These are phyloP conservation scores for Garcileccinum viscosum DNA, from an alignment of 1,284 basidiomycete species.

Conservation along the genomic window DNA sequence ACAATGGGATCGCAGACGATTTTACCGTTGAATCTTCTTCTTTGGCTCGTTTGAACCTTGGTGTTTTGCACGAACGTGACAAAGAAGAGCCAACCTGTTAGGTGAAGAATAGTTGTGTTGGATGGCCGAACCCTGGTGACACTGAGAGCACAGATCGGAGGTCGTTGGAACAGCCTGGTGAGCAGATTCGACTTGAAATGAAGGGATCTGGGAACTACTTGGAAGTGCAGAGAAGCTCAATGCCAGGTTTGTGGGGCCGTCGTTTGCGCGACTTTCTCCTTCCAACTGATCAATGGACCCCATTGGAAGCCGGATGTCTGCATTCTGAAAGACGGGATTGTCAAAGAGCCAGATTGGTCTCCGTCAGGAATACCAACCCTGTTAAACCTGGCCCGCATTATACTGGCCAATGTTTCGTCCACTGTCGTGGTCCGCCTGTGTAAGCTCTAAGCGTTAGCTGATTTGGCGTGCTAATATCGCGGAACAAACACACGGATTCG, in stretches of 20 bases:
- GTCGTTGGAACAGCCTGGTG: neutral
- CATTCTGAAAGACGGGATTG: neutral
- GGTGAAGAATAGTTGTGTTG: slow-evolving; percentile 13
- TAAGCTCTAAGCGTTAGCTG: neutral
- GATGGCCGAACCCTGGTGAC: neutral
- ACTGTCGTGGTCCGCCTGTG: slow-evolving; percentile 6
- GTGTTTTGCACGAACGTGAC: slow-evolving; percentile 18
- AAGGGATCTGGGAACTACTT: neutral
- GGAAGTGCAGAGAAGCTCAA: neutral
- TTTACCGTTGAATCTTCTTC: too few species aligned
- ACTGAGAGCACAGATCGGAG: slow-evolving; percentile 19
- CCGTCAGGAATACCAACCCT: neutral
- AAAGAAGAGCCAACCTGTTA: slow-evolving; percentile 20
- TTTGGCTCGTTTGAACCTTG: slow-evolving; percentile 15
- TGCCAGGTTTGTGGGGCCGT: neutral
- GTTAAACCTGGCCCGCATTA: neutral
- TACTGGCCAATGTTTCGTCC: neutral
- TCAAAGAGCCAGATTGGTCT: neutral
- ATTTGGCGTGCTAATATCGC: neutral
- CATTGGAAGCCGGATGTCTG: neutral
- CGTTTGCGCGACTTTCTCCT: neutral
- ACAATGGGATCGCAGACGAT: too few species aligned
- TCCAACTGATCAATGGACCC: neutral
- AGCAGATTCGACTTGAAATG: neutral
- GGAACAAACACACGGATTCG: slow-evolving; percentile 7